phyloP scores from a whole-genome alignment of 1,139 yeast species.

The Yamadazyma songkhlaensis region DNA sequence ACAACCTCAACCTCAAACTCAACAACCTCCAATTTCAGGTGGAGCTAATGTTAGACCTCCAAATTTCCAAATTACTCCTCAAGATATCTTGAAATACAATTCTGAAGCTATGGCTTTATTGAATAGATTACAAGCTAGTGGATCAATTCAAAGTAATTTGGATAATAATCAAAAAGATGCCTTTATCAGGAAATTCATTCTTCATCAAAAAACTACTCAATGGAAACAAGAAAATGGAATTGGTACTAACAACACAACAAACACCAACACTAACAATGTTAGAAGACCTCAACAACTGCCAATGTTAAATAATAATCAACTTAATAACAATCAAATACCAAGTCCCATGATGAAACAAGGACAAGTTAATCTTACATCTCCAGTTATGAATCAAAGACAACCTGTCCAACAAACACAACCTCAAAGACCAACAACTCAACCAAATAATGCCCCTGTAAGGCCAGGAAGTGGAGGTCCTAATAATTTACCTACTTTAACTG shows the following conservation, averaged over 20 bases:
- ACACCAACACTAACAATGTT: constrained; percentile 4
- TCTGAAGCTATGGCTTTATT: constrained; percentile 42
- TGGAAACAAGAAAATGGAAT: constrained; percentile 38
- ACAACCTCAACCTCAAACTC: constrained; percentile 9
- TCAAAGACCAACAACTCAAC: constrained; percentile 6
- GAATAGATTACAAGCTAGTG: constrained; percentile 36
- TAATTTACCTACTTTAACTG: constrained; percentile 36
- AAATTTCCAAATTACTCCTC: constrained; percentile 38
- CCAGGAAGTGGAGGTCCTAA: constrained; percentile 8
- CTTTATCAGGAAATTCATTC: constrained; percentile 39
- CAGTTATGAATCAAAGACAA: constrained; percentile 13
- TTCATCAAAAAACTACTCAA: constrained; percentile 39
- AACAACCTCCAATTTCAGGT: constrained; percentile 3
- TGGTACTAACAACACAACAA: neutral
- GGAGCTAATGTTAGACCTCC: constrained; percentile 28
- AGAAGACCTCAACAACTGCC: constrained; percentile 20
- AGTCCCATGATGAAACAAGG: constrained; percentile 15
- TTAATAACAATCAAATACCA: constrained; percentile 8
- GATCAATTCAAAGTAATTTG: constrained; percentile 30
- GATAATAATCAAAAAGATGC: constrained; percentile 36
- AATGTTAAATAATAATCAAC: constrained; percentile 13
- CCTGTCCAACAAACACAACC: constrained; percentile 9
- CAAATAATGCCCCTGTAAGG: constrained; percentile 6
- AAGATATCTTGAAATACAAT: constrained; percentile 40
- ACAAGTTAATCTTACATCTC: constrained; percentile 11